phyloP scores from a whole-genome alignment of 257 asterid species.

The Solanum corneliomulleri region DNA sequence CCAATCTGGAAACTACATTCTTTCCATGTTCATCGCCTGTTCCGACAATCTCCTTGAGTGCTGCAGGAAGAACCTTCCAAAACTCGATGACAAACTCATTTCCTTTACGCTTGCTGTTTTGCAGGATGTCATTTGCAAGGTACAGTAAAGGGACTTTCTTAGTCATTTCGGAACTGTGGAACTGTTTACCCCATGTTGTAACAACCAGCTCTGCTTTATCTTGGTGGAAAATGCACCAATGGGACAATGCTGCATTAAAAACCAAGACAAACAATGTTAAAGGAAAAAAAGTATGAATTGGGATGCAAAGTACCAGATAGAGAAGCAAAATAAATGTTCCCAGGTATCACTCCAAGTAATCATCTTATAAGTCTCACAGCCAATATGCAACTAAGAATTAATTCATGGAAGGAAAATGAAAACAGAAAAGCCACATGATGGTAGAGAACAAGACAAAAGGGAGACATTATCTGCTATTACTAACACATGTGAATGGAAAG shows the following conservation, averaged over 20 bases:
- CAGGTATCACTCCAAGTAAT: background rate
- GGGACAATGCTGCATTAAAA: slow-evolving; percentile 57
- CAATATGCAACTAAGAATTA: background rate
- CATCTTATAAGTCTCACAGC: background rate
- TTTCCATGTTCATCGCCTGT: slow-evolving; percentile 71
- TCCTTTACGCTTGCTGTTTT: slow-evolving; percentile 92
- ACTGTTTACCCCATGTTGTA: slow-evolving; percentile 85
- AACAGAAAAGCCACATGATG: background rate
- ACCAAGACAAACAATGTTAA: slow-evolving; percentile 26
- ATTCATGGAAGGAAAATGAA: background rate
- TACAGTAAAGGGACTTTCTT: slow-evolving; percentile 78
- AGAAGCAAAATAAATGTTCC: background rate
- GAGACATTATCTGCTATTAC: background rate
- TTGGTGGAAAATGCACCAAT: slow-evolving; percentile 97
- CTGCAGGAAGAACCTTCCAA: slow-evolving; percentile 94
- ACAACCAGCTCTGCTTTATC: slow-evolving; percentile 77
- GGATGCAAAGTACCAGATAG: background rate
- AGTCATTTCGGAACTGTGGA: slow-evolving; percentile 52
- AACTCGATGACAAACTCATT: slow-evolving; percentile 79
- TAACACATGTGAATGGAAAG: background rate
- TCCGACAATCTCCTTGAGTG: slow-evolving; percentile 54
- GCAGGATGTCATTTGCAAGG: slow-evolving; percentile 89
- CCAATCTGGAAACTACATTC: slow-evolving; percentile 75
- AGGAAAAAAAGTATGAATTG: background rate
- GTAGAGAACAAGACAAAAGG: background rate